These are phyloP conservation scores for Berberis vulgaris DNA, from an alignment of 164 flowering plant genomes.

Conservation along the genomic window DNA sequence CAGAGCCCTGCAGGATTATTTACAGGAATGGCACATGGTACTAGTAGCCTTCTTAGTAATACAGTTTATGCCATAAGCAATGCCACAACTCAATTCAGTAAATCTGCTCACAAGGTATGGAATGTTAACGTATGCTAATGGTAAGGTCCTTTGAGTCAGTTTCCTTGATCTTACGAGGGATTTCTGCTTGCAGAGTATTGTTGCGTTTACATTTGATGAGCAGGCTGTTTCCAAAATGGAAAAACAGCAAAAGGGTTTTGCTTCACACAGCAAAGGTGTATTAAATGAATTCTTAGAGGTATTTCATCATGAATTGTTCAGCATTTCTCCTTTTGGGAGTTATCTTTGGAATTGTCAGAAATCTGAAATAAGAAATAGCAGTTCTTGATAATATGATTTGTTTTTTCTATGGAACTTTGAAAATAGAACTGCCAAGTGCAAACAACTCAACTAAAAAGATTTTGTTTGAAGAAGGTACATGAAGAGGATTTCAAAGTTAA, in stretches of 20 bases:
- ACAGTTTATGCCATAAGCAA: constrained; percentile 92
- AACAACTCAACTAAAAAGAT: too few species aligned
- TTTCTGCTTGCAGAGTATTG: constrained; percentile 60
- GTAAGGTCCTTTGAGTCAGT: not conserved
- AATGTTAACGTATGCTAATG: not conserved
- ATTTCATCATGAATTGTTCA: not conserved
- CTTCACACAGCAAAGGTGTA: constrained; percentile 69
- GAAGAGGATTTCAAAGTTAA: too few species aligned
- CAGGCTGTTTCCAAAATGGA: constrained; percentile 48
- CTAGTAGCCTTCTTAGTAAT: constrained; percentile 76
- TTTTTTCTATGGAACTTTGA: too few species aligned
- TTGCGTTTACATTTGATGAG: constrained; percentile 86
- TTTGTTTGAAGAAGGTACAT: too few species aligned
- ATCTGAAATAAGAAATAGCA: too few species aligned
- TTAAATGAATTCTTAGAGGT: constrained; percentile 93
- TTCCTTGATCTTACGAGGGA: not conserved
- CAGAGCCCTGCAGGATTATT: constrained; percentile 85
- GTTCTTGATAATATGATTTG: too few species aligned
- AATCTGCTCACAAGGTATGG: constrained; percentile 89
- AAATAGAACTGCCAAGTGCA: too few species aligned
- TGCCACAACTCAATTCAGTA: constrained; percentile 94
- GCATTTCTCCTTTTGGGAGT: not conserved
- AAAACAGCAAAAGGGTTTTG: constrained; percentile 44
- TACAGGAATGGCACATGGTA: constrained; percentile 84
- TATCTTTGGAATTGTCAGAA: not conserved